Evolutionary conservation across 805 yeast species (phyloP), one percentile per base, ranked within the genome.

Genomic region (Sugiyamaella lignohabitans): DNA sequence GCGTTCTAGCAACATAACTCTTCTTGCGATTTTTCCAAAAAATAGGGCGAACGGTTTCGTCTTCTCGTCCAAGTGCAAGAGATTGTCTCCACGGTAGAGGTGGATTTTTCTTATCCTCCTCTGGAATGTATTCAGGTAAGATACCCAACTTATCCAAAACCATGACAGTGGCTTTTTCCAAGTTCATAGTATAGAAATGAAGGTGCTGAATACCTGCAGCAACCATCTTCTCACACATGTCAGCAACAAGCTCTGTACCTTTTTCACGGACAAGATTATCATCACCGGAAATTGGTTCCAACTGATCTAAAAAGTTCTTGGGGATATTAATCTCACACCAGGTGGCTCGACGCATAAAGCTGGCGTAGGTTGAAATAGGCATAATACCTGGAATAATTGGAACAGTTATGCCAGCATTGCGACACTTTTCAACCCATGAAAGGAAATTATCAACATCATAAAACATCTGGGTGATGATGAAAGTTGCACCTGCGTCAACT

Each of bases 331-430:
- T 82, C 59, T 85, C 84, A 50, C 95, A 87, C 98, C 98, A 93
- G 46, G 80, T 80, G 17, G 96, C 96, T 64, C 98, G 79, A 70
- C 98, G 82, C 53, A 88, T 66, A 63, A 93, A 93, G 2, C 96
- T 80, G 21, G 94, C 84, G 67, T 91, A 89, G 2, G 96, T 87
- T n/a, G 95, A 81, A 49, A 93, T 89, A 19, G 98, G 98, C 98
- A 93, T 93, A 65, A 93, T 88, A 11, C 98, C 98, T 1, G 98
- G 98, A 50, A 93, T 82, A 54, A 93, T 85, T 23, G 98, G 98
- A 45, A 86, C 80, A 35, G 72, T 72, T 53, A 93, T 76, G 19
- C 96, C 97, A 19, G 71, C 70, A 19, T 73, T 79, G 55, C 91
- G 76, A 46, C 91, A 75, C 50, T 70, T 67, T 17, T 72, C 64